Base-by-base conservation (phyloP, 345 rosid genomes). In the Brassica cretica region DNA sequence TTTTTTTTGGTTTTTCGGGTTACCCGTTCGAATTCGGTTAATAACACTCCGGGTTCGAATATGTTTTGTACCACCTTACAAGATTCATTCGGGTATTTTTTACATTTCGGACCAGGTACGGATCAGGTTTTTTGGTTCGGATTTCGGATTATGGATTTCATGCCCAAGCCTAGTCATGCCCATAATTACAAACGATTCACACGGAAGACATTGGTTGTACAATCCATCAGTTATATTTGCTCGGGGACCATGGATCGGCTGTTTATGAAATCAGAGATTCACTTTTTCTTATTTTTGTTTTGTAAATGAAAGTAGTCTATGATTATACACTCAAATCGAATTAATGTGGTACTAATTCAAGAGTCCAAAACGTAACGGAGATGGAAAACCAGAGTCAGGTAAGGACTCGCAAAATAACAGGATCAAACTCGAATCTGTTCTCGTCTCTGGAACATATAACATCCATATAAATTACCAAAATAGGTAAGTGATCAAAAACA, bases 401-500 rank as follows among this genome's bases (percentile, higher is more conserved):
- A 37, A 37, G 9, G 10, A 37, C 41, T 37, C 44, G 2, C 44
- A 37, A 37, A 37, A 37, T 37, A 9, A 37, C 8, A 37, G 11
- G 64, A 73, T 1, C 35, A 73, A 64, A 56, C 72, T 55, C 4
- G 41, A 21, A 64, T 32, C 53, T 41, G 49, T 41, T 64, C 32
- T 58, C 0, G 5, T 21, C 8, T 5, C 56, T 27, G 58, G 2
- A 76, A 76, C 56, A 33, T 33, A 63, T 6, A 55, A 68, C 66
- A 55, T 37, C 21, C 21, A 27, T 27, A 27, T 27, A 27, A 27
- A 27, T 27, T 27, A 27, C 30, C 30, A 27, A 21, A 21, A 21
- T 21, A 21, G 24, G 24, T 21, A 21, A 27, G 30, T 27, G 30
- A 27, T 27, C 30, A 27, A 27, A 27, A 27, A 27, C 30, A 27